phyloP scores from a whole-genome alignment of 306 rosid species.

The Acacia confusa region DNA sequence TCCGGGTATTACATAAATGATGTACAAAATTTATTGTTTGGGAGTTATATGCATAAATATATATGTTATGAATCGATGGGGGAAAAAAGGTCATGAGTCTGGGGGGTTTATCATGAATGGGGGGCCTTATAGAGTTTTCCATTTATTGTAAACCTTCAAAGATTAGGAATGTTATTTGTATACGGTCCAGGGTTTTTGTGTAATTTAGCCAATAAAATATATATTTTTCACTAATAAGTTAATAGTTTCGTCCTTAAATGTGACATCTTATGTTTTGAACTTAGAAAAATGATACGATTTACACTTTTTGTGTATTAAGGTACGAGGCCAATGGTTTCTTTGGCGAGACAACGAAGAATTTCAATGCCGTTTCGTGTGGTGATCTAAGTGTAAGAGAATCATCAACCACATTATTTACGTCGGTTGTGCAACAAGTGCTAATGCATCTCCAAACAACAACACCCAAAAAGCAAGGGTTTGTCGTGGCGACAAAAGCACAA shows the following conservation, averaged over 20 bases:
- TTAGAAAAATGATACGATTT: background rate
- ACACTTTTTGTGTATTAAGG: background rate
- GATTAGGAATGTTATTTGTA: too few species aligned
- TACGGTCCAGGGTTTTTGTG: too few species aligned
- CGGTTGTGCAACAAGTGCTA: background rate
- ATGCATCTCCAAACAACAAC: background rate
- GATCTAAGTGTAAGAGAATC: background rate
- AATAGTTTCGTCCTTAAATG: background rate
- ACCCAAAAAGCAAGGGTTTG: background rate
- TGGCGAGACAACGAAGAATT: background rate
- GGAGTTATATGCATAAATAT: too few species aligned
- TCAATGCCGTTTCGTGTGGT: background rate
- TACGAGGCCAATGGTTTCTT: background rate
- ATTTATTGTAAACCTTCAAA: too few species aligned
- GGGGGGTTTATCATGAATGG: too few species aligned
- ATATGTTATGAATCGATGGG: too few species aligned
- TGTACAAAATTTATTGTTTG: too few species aligned
- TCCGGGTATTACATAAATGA: too few species aligned
- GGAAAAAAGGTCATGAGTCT: too few species aligned
- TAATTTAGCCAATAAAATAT: too few species aligned
- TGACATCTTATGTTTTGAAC: background rate
- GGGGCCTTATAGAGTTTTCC: too few species aligned
- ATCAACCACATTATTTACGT: background rate
- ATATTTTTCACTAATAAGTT: background rate
- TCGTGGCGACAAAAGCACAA: background rate